Base-by-base conservation (phyloP, 495 filamentous ascomycete species). In the Xylaria nigripes region DNA sequence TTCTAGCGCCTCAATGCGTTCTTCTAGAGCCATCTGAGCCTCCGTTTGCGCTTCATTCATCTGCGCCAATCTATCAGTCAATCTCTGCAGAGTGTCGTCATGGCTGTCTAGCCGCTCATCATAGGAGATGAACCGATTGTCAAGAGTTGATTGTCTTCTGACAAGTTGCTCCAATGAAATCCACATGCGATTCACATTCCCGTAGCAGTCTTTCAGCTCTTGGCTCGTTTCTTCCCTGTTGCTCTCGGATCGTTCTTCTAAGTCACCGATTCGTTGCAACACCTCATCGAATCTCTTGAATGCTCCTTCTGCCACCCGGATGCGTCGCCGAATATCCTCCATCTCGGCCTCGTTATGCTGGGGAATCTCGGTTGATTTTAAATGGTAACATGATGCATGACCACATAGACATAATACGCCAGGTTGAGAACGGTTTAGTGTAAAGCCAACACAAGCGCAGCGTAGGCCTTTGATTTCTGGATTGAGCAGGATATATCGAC, bases 301-400 rank as follows among this genome's bases (percentile, higher is more conserved):
- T 72, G 69, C 15, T 2, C 73, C 70, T 64, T 80, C 73, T 12
- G 80, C 67, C 41, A 65, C 47, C 55, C 70, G 62, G 48, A 81
- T 62, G 50, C 74, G 73, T 55, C 65, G 71, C 55, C 65, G 72
- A 49, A 81, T 58, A 12, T 64, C 61, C 21, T 78, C 77, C 22
- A 81, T 50, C 61, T 80, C 77, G 34, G 27, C 27, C 27, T 60
- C 69, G 50, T 61, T 68, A 50, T 74, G 70, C 12, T 54, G 59
- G 13, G 67, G 52, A 9, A 65, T 53, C 22, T 75, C 73, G 18
- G 68, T 60, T 5, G 73, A 70, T 45, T 68, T 69, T 46, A 70
- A 66, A 61, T 81, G 78, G 56, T 73, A 81, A 55, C 76, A 79
- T 24, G 78, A 76, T 45, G 75, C 72, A 57, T 81, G 78, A 18